These are phyloP conservation scores for Thelonectria rubi DNA, from an alignment of 2,329 filamentous ascomycete species.

Conservation along the genomic window DNA sequence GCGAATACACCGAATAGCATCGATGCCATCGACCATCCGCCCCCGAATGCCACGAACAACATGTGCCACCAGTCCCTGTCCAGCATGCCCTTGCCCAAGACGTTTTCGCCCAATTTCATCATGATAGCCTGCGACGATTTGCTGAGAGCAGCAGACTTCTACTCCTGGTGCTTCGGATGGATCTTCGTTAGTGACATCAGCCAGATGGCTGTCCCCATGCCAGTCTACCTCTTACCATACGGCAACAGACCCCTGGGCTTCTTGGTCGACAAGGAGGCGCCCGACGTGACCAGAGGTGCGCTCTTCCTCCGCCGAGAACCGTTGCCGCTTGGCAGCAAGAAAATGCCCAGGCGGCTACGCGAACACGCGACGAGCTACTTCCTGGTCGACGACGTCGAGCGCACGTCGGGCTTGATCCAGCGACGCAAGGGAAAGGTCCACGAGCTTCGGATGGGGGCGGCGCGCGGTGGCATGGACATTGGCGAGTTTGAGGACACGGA, in stretches of 20 bases:
- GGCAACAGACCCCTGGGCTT: no score
- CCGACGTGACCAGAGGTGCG: no score
- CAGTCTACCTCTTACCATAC: no score
- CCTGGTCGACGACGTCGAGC: constrained; percentile 38
- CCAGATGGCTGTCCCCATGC: neutral
- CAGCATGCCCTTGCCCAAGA: neutral
- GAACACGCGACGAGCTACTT: constrained; percentile 30
- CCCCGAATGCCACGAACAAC: no score
- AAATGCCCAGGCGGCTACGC: neutral
- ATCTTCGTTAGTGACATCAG: constrained; percentile 37
- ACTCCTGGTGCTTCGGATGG: constrained; percentile 40
- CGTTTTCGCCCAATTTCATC: constrained; percentile 32
- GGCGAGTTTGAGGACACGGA: constrained; percentile 41
- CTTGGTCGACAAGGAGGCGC: no score
- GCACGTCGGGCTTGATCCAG: constrained; percentile 36
- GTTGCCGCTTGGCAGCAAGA: neutral
- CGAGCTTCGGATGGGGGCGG: constrained; percentile 37
- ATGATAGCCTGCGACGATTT: constrained; percentile 39
- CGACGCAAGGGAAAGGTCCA: constrained; percentile 33
- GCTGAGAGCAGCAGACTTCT: constrained; percentile 34
- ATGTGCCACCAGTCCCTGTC: neutral
- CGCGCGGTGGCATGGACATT: constrained; percentile 39
- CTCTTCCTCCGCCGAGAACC: constrained; percentile 25
- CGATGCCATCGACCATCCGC: neutral
- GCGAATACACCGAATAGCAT: neutral